Evolutionary conservation across 2,329 filamentous ascomycete species (phyloP).

Genomic region (Magnaporthiopsis rhizophila): DNA sequence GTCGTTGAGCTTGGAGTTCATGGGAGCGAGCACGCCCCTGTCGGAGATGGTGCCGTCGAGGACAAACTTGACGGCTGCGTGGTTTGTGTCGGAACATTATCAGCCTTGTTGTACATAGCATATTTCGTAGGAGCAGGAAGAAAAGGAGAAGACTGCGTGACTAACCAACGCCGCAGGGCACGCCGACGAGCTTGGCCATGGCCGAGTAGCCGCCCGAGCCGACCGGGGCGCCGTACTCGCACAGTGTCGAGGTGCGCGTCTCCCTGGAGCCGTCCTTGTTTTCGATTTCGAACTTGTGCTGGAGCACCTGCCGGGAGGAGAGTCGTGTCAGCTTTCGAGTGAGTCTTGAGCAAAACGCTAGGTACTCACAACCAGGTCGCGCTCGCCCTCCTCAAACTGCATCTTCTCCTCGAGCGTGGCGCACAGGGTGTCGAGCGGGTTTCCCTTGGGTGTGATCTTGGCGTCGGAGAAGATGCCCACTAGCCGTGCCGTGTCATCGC

Average conservation of each 20-base stretch:
- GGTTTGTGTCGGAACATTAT: slow-evolving; percentile 20
- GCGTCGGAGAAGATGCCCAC: slow-evolving; percentile 56
- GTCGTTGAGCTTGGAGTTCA: slow-evolving; percentile 54
- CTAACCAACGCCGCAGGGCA: slow-evolving; percentile 41
- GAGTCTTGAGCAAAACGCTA: too few species aligned
- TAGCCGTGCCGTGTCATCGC: neutral
- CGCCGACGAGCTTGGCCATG: slow-evolving; percentile 74
- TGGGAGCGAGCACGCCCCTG: slow-evolving; percentile 60
- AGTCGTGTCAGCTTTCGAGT: neutral
- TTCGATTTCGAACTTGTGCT: slow-evolving; percentile 81
- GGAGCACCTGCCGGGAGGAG: slow-evolving; percentile 39
- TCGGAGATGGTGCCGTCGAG: slow-evolving; percentile 56
- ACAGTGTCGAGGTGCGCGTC: slow-evolving; percentile 71
- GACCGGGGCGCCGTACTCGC: slow-evolving; percentile 69
- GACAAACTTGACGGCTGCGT: slow-evolving; percentile 54
- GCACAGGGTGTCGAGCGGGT: slow-evolving; percentile 85
- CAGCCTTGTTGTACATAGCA: too few species aligned
- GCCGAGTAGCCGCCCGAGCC: slow-evolving; percentile 66
- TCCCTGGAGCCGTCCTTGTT: slow-evolving; percentile 69
- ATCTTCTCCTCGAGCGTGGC: slow-evolving; percentile 86
- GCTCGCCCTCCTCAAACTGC: slow-evolving; percentile 74
- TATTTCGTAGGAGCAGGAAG: too few species aligned
- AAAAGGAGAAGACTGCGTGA: neutral
- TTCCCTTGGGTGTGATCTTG: slow-evolving; percentile 63
- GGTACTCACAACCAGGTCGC: slow-evolving; percentile 60